Percentiles rank a stretch among this genome's conserved stretches.
Evolutionary conservation across 345 rosid genomes (phyloP).

Genomic region (Lepidium didymum): DNA sequence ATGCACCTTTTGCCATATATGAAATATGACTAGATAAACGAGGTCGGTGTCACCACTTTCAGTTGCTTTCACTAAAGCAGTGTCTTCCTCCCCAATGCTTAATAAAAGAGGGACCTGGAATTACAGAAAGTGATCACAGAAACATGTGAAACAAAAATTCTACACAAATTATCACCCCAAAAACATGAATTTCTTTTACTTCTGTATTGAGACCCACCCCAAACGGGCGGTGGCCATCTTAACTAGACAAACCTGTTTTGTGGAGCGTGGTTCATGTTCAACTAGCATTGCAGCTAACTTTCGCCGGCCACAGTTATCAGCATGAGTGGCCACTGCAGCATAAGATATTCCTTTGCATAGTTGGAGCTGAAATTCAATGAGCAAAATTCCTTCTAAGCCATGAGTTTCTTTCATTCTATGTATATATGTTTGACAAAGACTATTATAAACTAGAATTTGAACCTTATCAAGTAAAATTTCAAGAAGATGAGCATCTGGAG

Average conservation of each 20-base stretch:
- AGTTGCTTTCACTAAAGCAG: constrained; percentile 81
- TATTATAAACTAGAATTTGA: constrained; percentile 2
- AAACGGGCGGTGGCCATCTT: neutral
- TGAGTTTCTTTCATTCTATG: neutral
- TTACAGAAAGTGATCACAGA: neutral
- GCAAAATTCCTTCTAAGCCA: neutral
- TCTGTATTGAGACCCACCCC: neutral
- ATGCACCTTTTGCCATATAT: constrained; percentile 90
- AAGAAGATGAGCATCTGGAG: constrained; percentile 77
- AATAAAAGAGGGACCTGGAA: constrained; percentile 83
- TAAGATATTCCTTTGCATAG: constrained; percentile 87
- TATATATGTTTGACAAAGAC: neutral
- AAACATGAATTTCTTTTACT: neutral
- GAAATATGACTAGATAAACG: constrained; percentile 90
- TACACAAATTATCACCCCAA: neutral
- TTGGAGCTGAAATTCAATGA: constrained; percentile 62
- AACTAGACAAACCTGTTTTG: constrained; percentile 58
- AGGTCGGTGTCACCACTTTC: constrained; percentile 98
- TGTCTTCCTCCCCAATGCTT: constrained; percentile 96
- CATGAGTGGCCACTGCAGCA: constrained; percentile 99
- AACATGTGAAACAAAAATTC: neutral
- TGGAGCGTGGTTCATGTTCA: constrained; percentile 93
- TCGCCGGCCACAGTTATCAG: constrained; percentile 84
- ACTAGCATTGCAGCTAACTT: constrained; percentile 97
- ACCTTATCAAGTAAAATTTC: constrained; percentile 97